Conservation (phyloP, 129 eudicot genomes). For the Chrysanthemum lavandulifolium region DNA sequence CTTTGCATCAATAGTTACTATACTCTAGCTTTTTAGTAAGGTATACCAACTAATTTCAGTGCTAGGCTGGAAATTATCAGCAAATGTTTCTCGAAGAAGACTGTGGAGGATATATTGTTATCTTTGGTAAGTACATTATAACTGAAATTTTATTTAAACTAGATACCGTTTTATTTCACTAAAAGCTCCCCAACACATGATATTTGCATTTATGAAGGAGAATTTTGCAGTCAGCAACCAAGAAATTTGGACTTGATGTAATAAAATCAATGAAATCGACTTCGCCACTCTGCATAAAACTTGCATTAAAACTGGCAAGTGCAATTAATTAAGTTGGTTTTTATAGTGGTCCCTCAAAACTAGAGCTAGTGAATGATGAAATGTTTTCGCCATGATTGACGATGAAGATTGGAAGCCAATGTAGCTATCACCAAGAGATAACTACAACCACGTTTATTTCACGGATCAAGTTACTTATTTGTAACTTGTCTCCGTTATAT, state of each 20-base stretch:
- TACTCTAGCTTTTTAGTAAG: too few species aligned
- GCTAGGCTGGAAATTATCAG: conserved; percentile 38
- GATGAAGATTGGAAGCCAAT: conserved; percentile 43
- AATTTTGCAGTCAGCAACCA: neutral
- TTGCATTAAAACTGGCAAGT: conserved; percentile 34
- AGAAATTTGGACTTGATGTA: conserved; percentile 40
- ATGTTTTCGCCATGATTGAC: conserved; percentile 24
- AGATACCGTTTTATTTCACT: neutral
- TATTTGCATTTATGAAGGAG: too few species aligned
- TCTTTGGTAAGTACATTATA: conserved; percentile 33
- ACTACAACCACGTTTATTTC: conserved; percentile 11
- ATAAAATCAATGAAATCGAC: conserved; percentile 36
- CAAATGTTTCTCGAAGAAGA: conserved; percentile 39
- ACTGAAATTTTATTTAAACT: neutral
- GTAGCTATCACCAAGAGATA: neutral
- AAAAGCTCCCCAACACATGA: too few species aligned
- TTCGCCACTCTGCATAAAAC: conserved; percentile 44
- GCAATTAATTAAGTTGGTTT: neutral
- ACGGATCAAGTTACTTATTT: conserved; percentile 16
- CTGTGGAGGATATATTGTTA: conserved; percentile 43
- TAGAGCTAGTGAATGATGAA: conserved; percentile 31
- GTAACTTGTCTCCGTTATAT: neutral
- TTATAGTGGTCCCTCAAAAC: conserved; percentile 27
- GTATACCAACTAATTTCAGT: neutral
- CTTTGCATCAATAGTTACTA: too few species aligned